phyloP scores from a whole-genome alignment of 306 rosid species.

The cucumber (Cucumis sativus) region Cucumber_9930_V3 NC_026658.2:1293001-1293500 shows the following conservation, averaged over 20 bases:
- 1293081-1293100: not conserved
- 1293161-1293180: not conserved
- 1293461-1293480: no score
- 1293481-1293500: no score
- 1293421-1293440: no score
- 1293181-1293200: not conserved
- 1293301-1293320: no score
- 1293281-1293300: no score
- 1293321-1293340: no score
- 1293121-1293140: not conserved
- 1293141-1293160: not conserved
- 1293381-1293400: no score
- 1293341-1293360: no score
- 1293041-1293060: not conserved
- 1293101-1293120: not conserved
- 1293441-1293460: no score
- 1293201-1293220: not conserved
- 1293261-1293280: not conserved
- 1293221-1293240: not conserved
- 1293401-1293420: no score
- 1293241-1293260: not conserved
- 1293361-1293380: no score
- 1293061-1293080: not conserved
- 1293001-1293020: not conserved
- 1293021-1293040: not conserved